Conservation (phyloP, 2,329 filamentous ascomycete genomes). For the Biscogniauxia sp. region DNA sequence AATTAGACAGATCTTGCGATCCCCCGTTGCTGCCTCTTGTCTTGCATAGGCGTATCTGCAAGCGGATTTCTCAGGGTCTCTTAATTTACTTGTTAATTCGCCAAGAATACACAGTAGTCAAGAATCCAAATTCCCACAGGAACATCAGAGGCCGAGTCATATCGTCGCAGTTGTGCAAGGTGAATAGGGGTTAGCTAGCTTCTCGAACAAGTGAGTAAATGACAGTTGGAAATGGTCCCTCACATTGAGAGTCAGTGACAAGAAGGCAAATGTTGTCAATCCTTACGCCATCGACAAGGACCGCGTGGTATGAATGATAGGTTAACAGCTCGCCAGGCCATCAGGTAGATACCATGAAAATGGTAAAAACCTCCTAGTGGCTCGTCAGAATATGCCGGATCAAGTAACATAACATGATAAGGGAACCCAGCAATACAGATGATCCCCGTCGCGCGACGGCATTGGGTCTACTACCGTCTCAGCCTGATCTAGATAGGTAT, state of each 20-base stretch:
- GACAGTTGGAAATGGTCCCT: not conserved
- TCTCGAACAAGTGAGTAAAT: not conserved
- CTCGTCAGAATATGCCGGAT: not conserved
- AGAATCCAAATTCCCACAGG: not conserved
- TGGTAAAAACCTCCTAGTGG: not conserved
- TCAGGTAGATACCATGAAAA: slow-evolving; percentile 1
- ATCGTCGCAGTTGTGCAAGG: not conserved
- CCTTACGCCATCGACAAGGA: not conserved
- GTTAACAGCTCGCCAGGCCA: slow-evolving; percentile 14
- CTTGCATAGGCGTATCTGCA: not conserved
- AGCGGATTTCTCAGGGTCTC: not conserved
- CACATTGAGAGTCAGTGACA: not conserved
- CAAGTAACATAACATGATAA: not conserved
- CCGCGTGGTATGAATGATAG: slow-evolving; percentile 21
- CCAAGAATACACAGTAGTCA: not conserved
- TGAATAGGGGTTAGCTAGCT: not conserved
- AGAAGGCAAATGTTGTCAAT: not conserved
- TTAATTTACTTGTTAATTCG: not conserved
- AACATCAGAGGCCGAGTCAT: not conserved
- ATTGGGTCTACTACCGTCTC: not conserved
- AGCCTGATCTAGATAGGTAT: not conserved
- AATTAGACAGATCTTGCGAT: not conserved
- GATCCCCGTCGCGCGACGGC: no score
- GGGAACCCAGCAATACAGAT: not conserved
- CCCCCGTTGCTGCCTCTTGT: not conserved